phyloP scores from a whole-genome alignment of 202 grass and related monocot species.

The Zizania palustris region DNA sequence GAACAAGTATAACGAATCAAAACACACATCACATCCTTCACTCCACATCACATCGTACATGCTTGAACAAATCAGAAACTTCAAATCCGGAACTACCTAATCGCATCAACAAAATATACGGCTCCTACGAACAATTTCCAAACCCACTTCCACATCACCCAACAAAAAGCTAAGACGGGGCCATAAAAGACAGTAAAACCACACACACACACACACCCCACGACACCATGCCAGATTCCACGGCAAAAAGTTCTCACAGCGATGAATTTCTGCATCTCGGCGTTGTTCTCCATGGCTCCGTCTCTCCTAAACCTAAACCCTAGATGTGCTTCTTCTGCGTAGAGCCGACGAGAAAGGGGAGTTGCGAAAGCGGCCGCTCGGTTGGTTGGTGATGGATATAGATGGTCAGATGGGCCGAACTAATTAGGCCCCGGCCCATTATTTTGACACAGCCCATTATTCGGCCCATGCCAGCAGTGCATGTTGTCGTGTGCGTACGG shows the following conservation, averaged over 20 bases:
- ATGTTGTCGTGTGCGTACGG: too few species aligned
- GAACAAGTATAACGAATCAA: neutral
- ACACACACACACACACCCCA: too few species aligned
- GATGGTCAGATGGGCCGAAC: too few species aligned
- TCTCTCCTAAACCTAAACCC: slow-evolving; percentile 45
- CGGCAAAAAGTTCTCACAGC: slow-evolving; percentile 49
- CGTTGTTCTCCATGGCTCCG: slow-evolving; percentile 61
- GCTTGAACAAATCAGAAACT: neutral
- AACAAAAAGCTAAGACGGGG: neutral
- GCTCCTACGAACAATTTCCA: neutral
- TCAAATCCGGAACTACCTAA: neutral
- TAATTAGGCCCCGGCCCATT: too few species aligned
- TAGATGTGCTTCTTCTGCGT: slow-evolving; percentile 26
- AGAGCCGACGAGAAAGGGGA: neutral
- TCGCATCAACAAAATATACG: neutral
- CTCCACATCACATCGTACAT: neutral
- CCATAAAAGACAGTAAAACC: too few species aligned
- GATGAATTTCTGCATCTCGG: slow-evolving; percentile 75
- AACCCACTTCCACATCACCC: neutral
- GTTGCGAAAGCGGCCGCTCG: slow-evolving; percentile 18
- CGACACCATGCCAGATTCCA: neutral
- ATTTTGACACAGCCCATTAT: too few species aligned
- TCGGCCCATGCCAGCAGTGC: too few species aligned
- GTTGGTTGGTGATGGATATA: neutral
- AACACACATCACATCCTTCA: neutral